Base-by-base conservation (phyloP, 805 yeast species). In the Starmerella ratchasimensis region DNA sequence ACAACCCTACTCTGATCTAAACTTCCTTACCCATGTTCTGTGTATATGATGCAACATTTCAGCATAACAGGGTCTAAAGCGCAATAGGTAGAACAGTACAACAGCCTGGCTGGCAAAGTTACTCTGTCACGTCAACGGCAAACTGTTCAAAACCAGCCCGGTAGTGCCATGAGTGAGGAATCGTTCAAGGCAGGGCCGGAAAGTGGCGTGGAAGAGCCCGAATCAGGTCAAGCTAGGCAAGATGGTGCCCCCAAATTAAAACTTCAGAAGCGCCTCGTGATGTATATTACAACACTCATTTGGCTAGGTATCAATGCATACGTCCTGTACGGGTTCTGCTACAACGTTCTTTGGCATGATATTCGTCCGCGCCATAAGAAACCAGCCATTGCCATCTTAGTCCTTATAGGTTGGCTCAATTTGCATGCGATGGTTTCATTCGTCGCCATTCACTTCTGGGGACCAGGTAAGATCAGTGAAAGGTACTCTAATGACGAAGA, bases 391-490 rank as follows among this genome's bases (percentile, higher is more conserved):
- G 48, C 52, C 4, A 32, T 48, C 8, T 33, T 44, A 3, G 34
- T 31, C 13, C 19, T 48, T 1, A 31, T 35, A 21, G 35, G 42
- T 21, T 32, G 26, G 14, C 30, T 48, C 11, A 44, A 48, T 23
- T 24, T 42, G 22, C 36, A 36, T 21, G 33, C 33, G 7, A 10
- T 38, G 11, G 28, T 44, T 5, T 17, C 62, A 45, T 77, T 83
- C 80, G 29, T 46, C 0, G 54, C 65, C 17, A 52, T 76, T 1
- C 44, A 64, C 14, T 11, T 51, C 0, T 38, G 50, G n/a, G 88
- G 86, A 0, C 80, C 86, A 0, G 90, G 90, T 0, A 49, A 60
- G 1, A 65, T 68, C 16, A 33, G 38, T 17, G 28, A 28, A 4
- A 15, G 20, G 3, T 51, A 51, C 36, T 5, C 39, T 5, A 20